Percentiles rank a stretch among this genome's conserved stretches.
phyloP scores from a whole-genome alignment of 148 eudicot species.

The Camellia lanceoleosa region DNA sequence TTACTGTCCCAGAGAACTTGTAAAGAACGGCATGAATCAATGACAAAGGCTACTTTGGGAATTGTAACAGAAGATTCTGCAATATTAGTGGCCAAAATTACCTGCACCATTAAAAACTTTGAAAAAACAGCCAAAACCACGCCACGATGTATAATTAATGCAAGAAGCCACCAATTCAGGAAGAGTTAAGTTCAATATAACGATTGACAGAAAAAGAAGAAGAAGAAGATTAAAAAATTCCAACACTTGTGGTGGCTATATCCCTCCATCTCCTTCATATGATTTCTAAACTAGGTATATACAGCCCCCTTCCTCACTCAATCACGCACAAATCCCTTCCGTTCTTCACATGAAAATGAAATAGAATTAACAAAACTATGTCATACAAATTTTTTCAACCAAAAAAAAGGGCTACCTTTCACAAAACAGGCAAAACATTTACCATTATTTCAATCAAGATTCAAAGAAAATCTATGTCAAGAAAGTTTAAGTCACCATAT shows the following conservation, averaged over 20 bases:
- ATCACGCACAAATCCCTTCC: not conserved
- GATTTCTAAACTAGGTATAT: constrained; percentile 5
- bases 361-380: not conserved
- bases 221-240: not conserved
- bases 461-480: not conserved
- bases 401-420: not conserved
- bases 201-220: not conserved
- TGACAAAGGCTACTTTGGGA: constrained; percentile 89
- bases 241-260: not conserved
- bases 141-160: not conserved
- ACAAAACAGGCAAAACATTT: not conserved
- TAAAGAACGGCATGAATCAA: constrained; percentile 90
- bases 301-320: constrained; percentile 1
- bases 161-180: not conserved
- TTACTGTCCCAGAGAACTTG: constrained; percentile 81
- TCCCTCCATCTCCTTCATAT: not conserved
- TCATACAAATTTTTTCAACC: not conserved
- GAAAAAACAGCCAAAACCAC: constrained; percentile 18
- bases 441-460: not conserved
- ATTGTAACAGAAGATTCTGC: constrained; percentile 98
- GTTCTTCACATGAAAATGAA: not conserved
- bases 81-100: constrained; percentile 95
- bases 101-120: constrained; percentile 44
- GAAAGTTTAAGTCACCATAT: not conserved
- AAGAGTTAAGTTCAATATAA: not conserved